These are phyloP conservation scores for Penicillium steckii DNA, from an alignment of 495 filamentous ascomycete species.

Conservation along the genomic window DNA sequence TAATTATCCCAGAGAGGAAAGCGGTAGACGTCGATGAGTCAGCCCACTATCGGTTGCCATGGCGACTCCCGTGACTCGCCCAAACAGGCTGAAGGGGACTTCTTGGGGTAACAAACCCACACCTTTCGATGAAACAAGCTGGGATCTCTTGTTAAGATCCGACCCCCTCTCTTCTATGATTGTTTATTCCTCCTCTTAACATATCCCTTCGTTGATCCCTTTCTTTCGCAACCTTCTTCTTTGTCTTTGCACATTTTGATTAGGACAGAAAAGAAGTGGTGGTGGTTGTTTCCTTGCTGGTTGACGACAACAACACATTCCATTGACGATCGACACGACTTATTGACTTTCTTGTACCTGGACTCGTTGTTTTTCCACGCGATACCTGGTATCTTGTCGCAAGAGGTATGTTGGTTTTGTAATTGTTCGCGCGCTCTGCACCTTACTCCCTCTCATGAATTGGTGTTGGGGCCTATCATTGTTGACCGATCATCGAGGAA, in stretches of 20 bases:
- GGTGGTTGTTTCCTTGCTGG: slow-evolving; percentile 7
- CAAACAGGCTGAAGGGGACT: slow-evolving; percentile 32
- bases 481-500: neutral
- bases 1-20: neutral
- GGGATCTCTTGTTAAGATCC: slow-evolving; percentile 23
- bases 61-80: slow-evolving; percentile 35
- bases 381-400: slow-evolving; percentile 14
- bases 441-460: neutral
- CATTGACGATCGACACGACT: slow-evolving; percentile 35
- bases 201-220: slow-evolving; percentile 13
- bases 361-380: slow-evolving; percentile 20
- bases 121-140: slow-evolving; percentile 23
- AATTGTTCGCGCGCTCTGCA: neutral
- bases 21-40: neutral
- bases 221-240: slow-evolving; percentile 29
- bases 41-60: slow-evolving; percentile 28
- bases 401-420: slow-evolving; percentile 23
- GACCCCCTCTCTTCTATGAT: slow-evolving; percentile 23
- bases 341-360: slow-evolving; percentile 13
- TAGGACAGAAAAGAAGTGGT: neutral
- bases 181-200: neutral
- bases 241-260: slow-evolving; percentile 6
- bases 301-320: slow-evolving; percentile 27
- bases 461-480: neutral
- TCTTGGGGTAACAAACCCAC: slow-evolving; percentile 28